Evolutionary conservation across 257 asterid genomes (phyloP).

Genomic region (Oldenlandia corymbosa): DNA sequence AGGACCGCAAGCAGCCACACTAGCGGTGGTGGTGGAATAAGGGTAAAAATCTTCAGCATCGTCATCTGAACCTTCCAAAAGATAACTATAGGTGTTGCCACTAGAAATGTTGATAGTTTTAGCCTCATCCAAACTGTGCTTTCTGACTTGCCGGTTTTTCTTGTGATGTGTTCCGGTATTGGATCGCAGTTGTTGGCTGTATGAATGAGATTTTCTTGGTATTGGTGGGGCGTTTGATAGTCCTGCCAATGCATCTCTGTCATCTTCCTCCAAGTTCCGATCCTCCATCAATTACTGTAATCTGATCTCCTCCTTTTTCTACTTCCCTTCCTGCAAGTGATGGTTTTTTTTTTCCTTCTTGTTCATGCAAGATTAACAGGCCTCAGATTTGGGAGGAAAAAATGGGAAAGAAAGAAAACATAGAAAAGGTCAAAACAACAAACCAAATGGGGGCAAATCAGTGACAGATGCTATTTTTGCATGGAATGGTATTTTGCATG

Average conservation of each 20-base stretch:
- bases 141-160: constrained; percentile 25
- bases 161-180: constrained; percentile 36
- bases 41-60: constrained; percentile 57
- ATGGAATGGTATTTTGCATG: not conserved
- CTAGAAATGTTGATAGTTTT: constrained; percentile 11
- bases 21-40: constrained; percentile 32
- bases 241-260: constrained; percentile 25
- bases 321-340: not conserved
- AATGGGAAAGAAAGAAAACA: not conserved
- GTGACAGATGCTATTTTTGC: not conserved
- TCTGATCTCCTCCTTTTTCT: not conserved
- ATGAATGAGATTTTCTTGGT: constrained; percentile 31
- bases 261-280: constrained; percentile 29
- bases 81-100: constrained; percentile 5
- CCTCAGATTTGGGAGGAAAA: not conserved
- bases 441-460: constrained; percentile 8
- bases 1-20: constrained; percentile 15
- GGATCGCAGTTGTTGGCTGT: constrained; percentile 42
- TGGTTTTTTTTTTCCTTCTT: not conserved
- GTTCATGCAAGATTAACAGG: not conserved
- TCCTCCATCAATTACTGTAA: constrained; percentile 18
- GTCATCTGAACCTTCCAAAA: constrained; percentile 7
- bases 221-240: constrained; percentile 21
- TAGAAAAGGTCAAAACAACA: not conserved
- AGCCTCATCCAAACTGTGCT: constrained; percentile 39